Evolutionary conservation across 352 stramenopile genomes (phyloP), one percentile per base, ranked within the genome.

Genomic region (Elongisporangium anandrum): DNA sequence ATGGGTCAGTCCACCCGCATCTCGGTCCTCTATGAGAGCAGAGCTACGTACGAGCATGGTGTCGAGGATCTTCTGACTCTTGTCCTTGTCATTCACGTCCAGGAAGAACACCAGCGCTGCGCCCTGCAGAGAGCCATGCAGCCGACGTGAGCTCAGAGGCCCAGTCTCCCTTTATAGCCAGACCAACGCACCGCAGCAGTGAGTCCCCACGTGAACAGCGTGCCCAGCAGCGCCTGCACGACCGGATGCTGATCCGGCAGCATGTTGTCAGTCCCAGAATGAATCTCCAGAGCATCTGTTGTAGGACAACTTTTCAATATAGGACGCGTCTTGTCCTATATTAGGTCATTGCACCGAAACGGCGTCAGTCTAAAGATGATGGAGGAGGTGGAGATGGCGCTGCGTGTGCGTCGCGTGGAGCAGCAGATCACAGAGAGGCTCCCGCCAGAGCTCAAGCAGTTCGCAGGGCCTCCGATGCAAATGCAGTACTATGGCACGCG

Each of bases 51-150:
- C 77, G 34, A 95, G 66, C 85, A 95, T 95, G 48, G 55, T 70
- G 61, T 95, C 85, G 48, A 93, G 73, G 57, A 95, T 90, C 66
- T 91, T 88, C 62, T 92, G 82, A 54, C 83, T 93, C 23, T 62
- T 74, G 56, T 71, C 70, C 29, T 83, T 81, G 64, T 95, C 68
- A 21, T 88, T 57, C n/a, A 92, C 81, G 55, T 95, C 85, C 39
- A 95, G 68, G 41, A 95, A 68, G 58, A 92, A 93, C 19, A 95
- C 85, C 66, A 95, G 68, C 39, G 85, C 83, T 1, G 85, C 77
- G 20, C 85, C 85, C 69, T 91, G 50, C 22, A 55, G 22, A 8
- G 53, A 56, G n/a, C n/a, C n/a, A n/a, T n/a, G n/a, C n/a, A n/a
- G n/a, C n/a, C 22, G 51, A 12, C 21, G 24, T 47, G 29, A 17